A percentile compares a stretch with the other conserved stretches of the same genome.
These are phyloP conservation scores for Sordaria brevicollis DNA, from an alignment of 495 filamentous ascomycete species.

Conservation along the genomic window DNA sequence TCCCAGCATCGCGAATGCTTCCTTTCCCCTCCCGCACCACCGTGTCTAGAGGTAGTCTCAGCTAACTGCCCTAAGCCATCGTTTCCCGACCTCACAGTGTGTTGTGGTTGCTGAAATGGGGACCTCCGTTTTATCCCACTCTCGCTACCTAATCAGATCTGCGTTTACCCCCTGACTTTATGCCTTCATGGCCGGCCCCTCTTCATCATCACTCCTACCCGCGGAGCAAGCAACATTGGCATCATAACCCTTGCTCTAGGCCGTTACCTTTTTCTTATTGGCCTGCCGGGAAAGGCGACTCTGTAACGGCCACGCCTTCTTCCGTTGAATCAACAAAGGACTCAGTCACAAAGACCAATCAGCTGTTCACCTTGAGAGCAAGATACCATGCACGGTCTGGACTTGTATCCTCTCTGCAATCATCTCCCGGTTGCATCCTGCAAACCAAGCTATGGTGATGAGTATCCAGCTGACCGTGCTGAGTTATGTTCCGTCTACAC, in stretches of 20 bases:
- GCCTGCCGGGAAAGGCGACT: constrained; percentile 23
- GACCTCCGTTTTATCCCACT: constrained; percentile 4
- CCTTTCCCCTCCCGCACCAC: constrained; percentile 9
- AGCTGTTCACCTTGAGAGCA: constrained; percentile 27
- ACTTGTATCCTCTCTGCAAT: constrained; percentile 10
- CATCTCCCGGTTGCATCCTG: constrained; percentile 11
- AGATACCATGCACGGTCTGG: constrained; percentile 26
- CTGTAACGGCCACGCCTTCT: constrained; percentile 40
- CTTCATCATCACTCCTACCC: constrained; percentile 2
- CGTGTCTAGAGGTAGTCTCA: constrained; percentile 4
- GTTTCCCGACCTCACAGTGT: constrained; percentile 6
- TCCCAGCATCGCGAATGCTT: constrained; percentile 5
- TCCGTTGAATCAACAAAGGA: constrained; percentile 34
- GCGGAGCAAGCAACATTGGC: constrained; percentile 12
- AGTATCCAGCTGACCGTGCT: constrained; percentile 4
- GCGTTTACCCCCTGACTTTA: constrained; percentile 9
- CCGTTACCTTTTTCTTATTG: constrained; percentile 24
- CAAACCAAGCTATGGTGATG: constrained; percentile 1
- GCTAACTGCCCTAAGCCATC: constrained; percentile 4
- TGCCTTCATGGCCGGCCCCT: constrained; percentile 3
- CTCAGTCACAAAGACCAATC: constrained; percentile 33
- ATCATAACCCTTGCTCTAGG: neutral
- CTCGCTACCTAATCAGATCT: constrained; percentile 17
- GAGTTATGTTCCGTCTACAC: constrained; percentile 7
- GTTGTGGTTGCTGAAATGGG: neutral